Conservation (phyloP, 2,329 filamentous ascomycete genomes). For the Calonectria multiphialidica region DNA sequence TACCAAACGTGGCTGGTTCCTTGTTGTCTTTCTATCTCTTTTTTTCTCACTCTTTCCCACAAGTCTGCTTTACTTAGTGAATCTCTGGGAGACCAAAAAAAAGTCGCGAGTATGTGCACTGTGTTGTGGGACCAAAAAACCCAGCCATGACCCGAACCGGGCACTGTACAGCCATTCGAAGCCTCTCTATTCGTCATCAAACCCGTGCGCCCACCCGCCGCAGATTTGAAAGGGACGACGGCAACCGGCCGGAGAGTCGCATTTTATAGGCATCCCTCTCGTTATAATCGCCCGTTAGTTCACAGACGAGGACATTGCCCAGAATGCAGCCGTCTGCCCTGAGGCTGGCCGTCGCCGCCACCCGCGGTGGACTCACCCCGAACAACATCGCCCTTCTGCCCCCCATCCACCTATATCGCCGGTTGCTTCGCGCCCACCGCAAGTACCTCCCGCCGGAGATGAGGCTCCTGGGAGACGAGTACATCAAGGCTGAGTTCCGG, state of each 20-base stretch:
- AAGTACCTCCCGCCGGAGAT: constrained; percentile 79
- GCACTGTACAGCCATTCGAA: constrained; percentile 35
- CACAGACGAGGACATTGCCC: neutral
- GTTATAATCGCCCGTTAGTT: neutral
- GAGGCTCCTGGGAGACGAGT: constrained; percentile 90
- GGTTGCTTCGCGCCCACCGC: constrained; percentile 87
- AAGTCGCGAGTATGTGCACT: constrained; percentile 41
- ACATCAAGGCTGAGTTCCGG: constrained; percentile 92
- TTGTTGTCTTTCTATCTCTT: constrained; percentile 8
- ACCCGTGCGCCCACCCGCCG: neutral
- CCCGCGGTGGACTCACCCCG: constrained; percentile 50
- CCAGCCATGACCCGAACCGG: constrained; percentile 12
- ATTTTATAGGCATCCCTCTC: neutral
- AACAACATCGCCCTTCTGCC: constrained; percentile 78
- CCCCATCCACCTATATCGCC: constrained; percentile 89
- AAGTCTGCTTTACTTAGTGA: neutral
- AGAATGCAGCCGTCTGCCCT: constrained; percentile 45
- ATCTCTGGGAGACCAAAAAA: constrained; percentile 32
- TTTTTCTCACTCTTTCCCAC: constrained; percentile 4
- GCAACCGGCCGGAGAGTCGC: neutral
- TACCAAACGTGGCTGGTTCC: constrained; percentile 2
- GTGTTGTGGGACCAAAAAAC: constrained; percentile 39
- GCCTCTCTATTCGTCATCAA: constrained; percentile 21
- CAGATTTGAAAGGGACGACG: neutral
- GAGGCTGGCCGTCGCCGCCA: constrained; percentile 53